Evolutionary conservation across 495 filamentous ascomycete genomes (phyloP).

Genomic region (Pyronema omphalodes): DNA sequence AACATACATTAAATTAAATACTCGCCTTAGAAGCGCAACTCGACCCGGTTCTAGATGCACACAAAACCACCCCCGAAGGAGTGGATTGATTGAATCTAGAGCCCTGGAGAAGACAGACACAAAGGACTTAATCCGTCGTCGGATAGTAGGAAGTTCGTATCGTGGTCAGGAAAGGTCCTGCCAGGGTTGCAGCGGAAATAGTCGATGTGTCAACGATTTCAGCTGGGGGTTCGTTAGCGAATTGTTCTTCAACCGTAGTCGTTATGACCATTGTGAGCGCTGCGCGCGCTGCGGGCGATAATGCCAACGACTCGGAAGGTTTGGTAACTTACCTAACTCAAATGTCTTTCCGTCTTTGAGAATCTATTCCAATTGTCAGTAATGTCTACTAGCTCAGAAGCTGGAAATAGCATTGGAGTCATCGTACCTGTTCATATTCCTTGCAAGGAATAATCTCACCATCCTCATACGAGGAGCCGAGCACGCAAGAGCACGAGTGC

Average conservation of each 20-base stretch:
- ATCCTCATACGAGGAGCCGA: slow-evolving; percentile 60
- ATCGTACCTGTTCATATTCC: slow-evolving; percentile 88
- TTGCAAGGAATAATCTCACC: slow-evolving; percentile 88
- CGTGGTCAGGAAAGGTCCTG: slow-evolving; percentile 85
- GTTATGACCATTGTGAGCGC: no score
- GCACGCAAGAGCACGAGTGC: slow-evolving; percentile 10
- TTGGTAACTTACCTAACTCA: slow-evolving; percentile 60
- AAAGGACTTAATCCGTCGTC: slow-evolving; percentile 97
- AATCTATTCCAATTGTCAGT: slow-evolving; percentile 41
- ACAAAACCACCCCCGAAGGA: no score
- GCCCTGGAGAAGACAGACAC: no score
- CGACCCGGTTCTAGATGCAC: no score
- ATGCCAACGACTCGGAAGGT: no score
- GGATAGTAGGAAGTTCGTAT: slow-evolving; percentile 90
- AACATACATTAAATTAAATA: no score
- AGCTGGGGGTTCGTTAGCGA: slow-evolving; percentile 34
- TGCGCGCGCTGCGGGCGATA: not conserved
- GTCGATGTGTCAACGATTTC: slow-evolving; percentile 97
- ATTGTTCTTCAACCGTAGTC: slow-evolving; percentile 1
- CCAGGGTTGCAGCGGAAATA: slow-evolving; percentile 98
- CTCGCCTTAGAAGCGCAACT: no score
- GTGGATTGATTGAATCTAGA: no score
- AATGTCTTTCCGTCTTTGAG: slow-evolving; percentile 97
- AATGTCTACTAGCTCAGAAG: slow-evolving; percentile 90
- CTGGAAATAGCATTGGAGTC: slow-evolving; percentile 49